Percentiles rank a stretch among this genome's conserved stretches.
Evolutionary conservation across 2,329 filamentous ascomycete genomes (phyloP).

Genomic region (Ascochyta pisi): DNA sequence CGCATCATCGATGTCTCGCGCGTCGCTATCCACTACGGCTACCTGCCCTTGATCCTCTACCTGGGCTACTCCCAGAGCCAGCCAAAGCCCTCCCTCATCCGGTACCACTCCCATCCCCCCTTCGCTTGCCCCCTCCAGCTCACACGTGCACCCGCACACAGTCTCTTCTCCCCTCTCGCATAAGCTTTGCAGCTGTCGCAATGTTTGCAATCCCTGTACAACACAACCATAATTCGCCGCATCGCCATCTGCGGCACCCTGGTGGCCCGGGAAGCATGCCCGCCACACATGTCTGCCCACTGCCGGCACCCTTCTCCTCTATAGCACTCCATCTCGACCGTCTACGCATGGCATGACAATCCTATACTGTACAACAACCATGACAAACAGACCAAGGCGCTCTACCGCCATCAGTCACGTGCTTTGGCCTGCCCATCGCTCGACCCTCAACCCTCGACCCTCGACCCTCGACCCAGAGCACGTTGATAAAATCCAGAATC

Average conservation of each 20-base stretch:
- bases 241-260: constrained; percentile 27
- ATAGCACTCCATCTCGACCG: constrained; percentile 22
- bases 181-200: constrained; percentile 21
- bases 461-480: neutral
- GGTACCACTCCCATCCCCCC: constrained; percentile 53
- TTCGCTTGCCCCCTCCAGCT: constrained; percentile 16
- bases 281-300: constrained; percentile 5
- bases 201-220: constrained; percentile 37
- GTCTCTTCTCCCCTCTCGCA: constrained; percentile 50
- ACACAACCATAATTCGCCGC: constrained; percentile 39
- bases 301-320: constrained; percentile 19
- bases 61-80: constrained; percentile 96
- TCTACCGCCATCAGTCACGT: constrained; percentile 18
- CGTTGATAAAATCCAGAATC: neutral
- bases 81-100: constrained; percentile 81
- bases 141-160: constrained; percentile 22
- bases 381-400: constrained; percentile 15
- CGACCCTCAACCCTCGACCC: neutral
- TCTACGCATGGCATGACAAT: constrained; percentile 22
- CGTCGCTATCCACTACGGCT: constrained; percentile 96
- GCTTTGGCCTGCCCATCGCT: constrained; percentile 18
- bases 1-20: constrained; percentile 95
- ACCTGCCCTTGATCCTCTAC: constrained; percentile 95
- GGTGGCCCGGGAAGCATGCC: constrained; percentile 15
- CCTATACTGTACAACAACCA: constrained; percentile 27